These are phyloP conservation scores for Amanita exitialis DNA, from an alignment of 768 basidiomycete genomes.

Conservation along the genomic window DNA sequence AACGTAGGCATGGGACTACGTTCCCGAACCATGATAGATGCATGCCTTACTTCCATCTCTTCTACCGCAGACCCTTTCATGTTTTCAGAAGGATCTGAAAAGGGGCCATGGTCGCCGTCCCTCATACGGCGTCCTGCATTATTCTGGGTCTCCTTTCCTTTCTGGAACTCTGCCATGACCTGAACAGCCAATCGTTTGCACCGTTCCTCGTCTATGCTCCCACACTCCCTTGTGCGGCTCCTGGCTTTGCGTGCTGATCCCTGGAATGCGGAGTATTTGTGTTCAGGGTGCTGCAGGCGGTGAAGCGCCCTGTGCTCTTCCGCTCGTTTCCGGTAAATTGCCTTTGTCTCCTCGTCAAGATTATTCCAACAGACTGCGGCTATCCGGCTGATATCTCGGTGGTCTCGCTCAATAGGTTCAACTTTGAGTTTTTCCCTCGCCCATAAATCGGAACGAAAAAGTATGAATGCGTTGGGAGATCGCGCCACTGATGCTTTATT, in stretches of 20 bases:
- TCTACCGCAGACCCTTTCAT: neutral
- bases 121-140: conserved; percentile 11
- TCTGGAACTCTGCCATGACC: conserved; percentile 22
- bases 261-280: conserved; percentile 33
- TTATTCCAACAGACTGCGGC: conserved; percentile 55
- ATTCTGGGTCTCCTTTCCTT: conserved; percentile 14
- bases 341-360: conserved; percentile 29
- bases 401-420: conserved; percentile 43
- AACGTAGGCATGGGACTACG: neutral
- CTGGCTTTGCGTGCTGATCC: conserved; percentile 2
- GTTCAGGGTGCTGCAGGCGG: conserved; percentile 36
- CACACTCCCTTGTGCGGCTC: conserved; percentile 13
- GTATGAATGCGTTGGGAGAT: conserved; percentile 70
- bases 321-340: conserved; percentile 32
- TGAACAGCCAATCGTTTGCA: conserved; percentile 25
- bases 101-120: neutral
- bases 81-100: neutral
- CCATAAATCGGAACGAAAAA: conserved; percentile 60
- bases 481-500: conserved; percentile 44
- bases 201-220: conserved; percentile 24
- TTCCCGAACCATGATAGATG: too few relatives aligned
- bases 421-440: conserved; percentile 38
- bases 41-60: neutral
- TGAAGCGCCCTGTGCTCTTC: conserved; percentile 36
- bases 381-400: conserved; percentile 57